Evolutionary conservation across 352 stramenopile genomes (phyloP).

Genomic region (Saprolegnia parasitica): DNA sequence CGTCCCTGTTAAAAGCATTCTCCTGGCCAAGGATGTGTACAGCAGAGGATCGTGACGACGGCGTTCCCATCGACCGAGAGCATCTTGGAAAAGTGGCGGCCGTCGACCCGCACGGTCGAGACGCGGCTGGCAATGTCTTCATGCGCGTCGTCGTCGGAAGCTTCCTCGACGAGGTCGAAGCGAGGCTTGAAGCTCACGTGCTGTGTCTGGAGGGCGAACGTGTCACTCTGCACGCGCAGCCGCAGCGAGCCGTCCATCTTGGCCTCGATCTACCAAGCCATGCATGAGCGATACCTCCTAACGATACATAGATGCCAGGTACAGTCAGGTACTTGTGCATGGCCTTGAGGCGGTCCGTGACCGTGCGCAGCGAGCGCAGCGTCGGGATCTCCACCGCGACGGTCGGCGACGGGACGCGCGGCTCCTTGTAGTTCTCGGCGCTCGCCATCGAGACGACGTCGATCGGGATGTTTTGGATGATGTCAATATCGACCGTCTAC

Average conservation of each 20-base stretch:
- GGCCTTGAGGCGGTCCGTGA: constrained; percentile 64
- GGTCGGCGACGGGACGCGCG: constrained; percentile 65
- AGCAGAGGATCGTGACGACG: constrained; percentile 68
- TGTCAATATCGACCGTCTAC: constrained; percentile 77
- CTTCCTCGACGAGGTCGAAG: constrained; percentile 60
- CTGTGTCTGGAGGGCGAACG: constrained; percentile 68
- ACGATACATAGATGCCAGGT: no score
- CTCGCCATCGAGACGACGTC: constrained; percentile 69
- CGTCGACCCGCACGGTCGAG: constrained; percentile 68
- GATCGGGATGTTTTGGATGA: constrained; percentile 81
- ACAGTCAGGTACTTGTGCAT: constrained; percentile 68
- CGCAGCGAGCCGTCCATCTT: constrained; percentile 61
- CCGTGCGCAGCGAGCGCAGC: constrained; percentile 52
- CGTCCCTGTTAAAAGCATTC: neutral
- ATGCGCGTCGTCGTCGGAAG: constrained; percentile 38
- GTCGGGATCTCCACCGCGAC: constrained; percentile 81
- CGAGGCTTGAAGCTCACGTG: constrained; percentile 70
- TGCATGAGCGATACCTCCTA: no score
- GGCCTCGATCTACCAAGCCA: constrained; percentile 49
- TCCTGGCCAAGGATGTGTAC: constrained; percentile 30
- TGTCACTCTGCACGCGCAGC: constrained; percentile 62
- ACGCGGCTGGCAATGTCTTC: constrained; percentile 30
- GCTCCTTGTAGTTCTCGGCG: constrained; percentile 67
- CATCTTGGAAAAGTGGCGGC: constrained; percentile 68
- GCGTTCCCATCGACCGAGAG: constrained; percentile 68